phyloP scores from a whole-genome alignment of 495 filamentous ascomycete species.

The Xylaria venustula region DNA sequence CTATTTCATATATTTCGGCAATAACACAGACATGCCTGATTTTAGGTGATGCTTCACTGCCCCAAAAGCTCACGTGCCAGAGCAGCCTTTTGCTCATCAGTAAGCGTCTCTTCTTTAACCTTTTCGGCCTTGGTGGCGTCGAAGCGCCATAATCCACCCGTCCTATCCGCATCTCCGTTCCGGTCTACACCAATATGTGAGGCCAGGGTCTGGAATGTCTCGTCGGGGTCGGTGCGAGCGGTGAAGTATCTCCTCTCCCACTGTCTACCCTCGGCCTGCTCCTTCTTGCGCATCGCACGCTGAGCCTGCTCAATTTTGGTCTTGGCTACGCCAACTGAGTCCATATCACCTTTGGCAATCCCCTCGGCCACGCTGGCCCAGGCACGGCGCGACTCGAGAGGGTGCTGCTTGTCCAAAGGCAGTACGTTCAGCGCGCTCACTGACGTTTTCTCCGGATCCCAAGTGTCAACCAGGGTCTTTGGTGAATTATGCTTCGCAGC shows the following conservation, averaged over 20 bases:
- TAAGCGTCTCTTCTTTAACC: slow-evolving; percentile 36
- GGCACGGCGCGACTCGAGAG: slow-evolving; percentile 82
- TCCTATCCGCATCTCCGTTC: slow-evolving; percentile 74
- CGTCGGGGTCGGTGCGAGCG: slow-evolving; percentile 49
- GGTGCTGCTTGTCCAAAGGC: slow-evolving; percentile 77
- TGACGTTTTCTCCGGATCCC: slow-evolving; percentile 60
- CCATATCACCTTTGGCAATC: slow-evolving; percentile 80
- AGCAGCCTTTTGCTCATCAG: slow-evolving; percentile 35
- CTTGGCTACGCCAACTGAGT: slow-evolving; percentile 74
- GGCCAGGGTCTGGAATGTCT: slow-evolving; percentile 59
- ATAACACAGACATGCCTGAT: too few species aligned
- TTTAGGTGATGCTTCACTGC: slow-evolving; percentile 32
- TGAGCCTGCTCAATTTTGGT: slow-evolving; percentile 88
- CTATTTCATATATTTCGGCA: too few species aligned
- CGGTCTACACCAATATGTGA: slow-evolving; percentile 49
- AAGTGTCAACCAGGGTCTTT: slow-evolving; percentile 59
- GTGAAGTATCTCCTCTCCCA: slow-evolving; percentile 89
- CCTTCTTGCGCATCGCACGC: slow-evolving; percentile 76
- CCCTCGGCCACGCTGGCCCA: slow-evolving; percentile 82
- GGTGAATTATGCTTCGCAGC: slow-evolving; percentile 59
- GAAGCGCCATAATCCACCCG: slow-evolving; percentile 86
- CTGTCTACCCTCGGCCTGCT: slow-evolving; percentile 71
- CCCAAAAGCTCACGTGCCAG: slow-evolving; percentile 43
- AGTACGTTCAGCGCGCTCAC: slow-evolving; percentile 69
- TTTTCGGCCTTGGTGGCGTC: slow-evolving; percentile 62